Conservation (phyloP, 352 stramenopile genomes). For the Lagenidium giganteum region DNA sequence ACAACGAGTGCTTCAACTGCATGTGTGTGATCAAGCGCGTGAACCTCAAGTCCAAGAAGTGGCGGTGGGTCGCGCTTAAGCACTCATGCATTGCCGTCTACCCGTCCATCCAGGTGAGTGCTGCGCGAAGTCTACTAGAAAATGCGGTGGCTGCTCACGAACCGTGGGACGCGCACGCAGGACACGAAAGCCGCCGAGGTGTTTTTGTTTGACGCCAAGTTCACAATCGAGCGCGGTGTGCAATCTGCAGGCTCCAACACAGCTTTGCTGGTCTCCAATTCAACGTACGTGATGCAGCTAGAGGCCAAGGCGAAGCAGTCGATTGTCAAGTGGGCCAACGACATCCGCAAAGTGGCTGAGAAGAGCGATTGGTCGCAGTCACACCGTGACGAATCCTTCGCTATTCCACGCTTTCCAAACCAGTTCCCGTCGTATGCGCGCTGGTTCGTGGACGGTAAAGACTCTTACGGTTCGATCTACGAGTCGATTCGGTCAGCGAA, state of each 20-base stretch:
- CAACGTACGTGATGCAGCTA: constrained; percentile 81
- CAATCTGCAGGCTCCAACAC: constrained; percentile 74
- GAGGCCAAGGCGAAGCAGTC: constrained; percentile 78
- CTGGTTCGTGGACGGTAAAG: constrained; percentile 82
- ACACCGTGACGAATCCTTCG: constrained; percentile 77
- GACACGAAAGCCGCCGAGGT: constrained; percentile 62
- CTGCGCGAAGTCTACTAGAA: no score
- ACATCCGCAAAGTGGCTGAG: constrained; percentile 66
- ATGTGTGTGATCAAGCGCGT: constrained; percentile 86
- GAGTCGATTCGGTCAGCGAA: constrained; percentile 49
- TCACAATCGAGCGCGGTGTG: constrained; percentile 78
- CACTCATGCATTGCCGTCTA: constrained; percentile 78
- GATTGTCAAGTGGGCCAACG: constrained; percentile 81
- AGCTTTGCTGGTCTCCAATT: constrained; percentile 71
- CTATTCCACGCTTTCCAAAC: constrained; percentile 62
- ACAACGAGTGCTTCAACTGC: constrained; percentile 88
- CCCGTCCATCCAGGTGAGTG: constrained; percentile 51
- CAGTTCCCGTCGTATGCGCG: constrained; percentile 59
- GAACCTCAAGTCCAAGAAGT: constrained; percentile 77
- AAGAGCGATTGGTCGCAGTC: constrained; percentile 70
- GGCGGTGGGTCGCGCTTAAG: constrained; percentile 81
- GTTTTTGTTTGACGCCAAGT: constrained; percentile 79
- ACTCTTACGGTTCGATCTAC: constrained; percentile 73
- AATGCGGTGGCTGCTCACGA: no score
- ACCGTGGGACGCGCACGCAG: constrained; percentile 2